Base-by-base conservation (phyloP, 2,329 filamentous ascomycete species). In the Xylariaceae sp. region DNA sequence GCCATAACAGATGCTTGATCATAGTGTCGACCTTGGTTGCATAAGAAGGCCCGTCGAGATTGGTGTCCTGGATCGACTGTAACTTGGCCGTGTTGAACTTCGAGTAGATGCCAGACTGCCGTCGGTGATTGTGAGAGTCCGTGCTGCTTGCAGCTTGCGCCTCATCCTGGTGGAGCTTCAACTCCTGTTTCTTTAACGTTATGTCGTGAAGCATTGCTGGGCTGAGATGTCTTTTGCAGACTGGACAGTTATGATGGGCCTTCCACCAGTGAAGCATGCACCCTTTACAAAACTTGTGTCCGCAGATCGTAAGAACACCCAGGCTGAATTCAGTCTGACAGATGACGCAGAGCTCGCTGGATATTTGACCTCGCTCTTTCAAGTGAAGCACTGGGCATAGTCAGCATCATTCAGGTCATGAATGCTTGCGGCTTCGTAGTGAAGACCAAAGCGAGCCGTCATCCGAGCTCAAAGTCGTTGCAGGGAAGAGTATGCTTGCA, bases 11-110 rank as follows among this genome's bases (percentile, higher is more conserved):
- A 55, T 96, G 92, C 3, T 86, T 75, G 18, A 81, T 71, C 3
- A 90, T 61, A 0, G 77, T 93, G 55, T 95, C 88, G 13, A 96
- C 80, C 58, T 96, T 98, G 1, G 85, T 93, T 2, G 87, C 88
- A 50, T 85, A 95, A 0, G 83, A 88, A 2, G 72, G 72, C 0
- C 74, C 75, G 9, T 77, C 62, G 1, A 96, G 67, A 31, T 92
- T 78, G 37, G 94, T 79, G 35, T 80, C 76, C 49, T 88, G 85
- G 53, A 98, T 94, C 51, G 90, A 77, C 13, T 75, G 74, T 32
- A 94, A 67, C 35, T 82, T 80, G 1, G 74, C 70, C 1, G 74
- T 68, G 46, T 76, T 81, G 37, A 95, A 84, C 37, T 82, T 75
- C 0, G 80, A 76, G 56, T 95, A 96, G 19, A 96, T 92, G 10